These are phyloP conservation scores for Quercus bicolor DNA, from an alignment of 306 rosid species.

Conservation along the genomic window DNA sequence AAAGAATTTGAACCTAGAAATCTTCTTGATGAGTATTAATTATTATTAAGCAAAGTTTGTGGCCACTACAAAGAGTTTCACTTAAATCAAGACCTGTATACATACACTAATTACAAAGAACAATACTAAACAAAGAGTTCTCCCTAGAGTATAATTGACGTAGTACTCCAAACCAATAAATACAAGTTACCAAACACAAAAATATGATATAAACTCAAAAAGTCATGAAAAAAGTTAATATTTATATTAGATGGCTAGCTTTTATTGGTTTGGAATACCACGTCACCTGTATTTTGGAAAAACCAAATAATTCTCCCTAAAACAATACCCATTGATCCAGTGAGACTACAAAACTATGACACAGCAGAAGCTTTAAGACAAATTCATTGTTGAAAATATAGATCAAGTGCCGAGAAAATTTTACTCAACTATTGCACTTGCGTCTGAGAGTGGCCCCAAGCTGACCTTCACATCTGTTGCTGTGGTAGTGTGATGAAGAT, in stretches of 20 bases:
- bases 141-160: too few relatives aligned
- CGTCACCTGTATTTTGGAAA: too few relatives aligned
- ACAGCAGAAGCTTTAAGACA: background rate
- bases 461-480: background rate
- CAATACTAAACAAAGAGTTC: background rate
- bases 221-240: too few relatives aligned
- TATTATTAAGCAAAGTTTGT: background rate
- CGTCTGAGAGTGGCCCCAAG: background rate
- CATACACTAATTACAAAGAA: background rate
- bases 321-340: background rate
- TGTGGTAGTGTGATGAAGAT: background rate
- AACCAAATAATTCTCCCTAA: too few relatives aligned
- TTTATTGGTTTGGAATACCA: too few relatives aligned
- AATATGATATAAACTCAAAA: too few relatives aligned
- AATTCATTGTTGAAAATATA: background rate
- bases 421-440: background rate
- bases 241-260: too few relatives aligned
- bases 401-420: background rate
- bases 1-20: constrained; percentile 1
- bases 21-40: constrained; percentile 1
- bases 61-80: too few relatives aligned
- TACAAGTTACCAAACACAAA: too few relatives aligned
- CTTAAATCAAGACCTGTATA: background rate
- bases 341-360: background rate
- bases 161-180: too few relatives aligned